Conservation (phyloP, 345 rosid genomes). For the Sisymbrium altissimum region DNA sequence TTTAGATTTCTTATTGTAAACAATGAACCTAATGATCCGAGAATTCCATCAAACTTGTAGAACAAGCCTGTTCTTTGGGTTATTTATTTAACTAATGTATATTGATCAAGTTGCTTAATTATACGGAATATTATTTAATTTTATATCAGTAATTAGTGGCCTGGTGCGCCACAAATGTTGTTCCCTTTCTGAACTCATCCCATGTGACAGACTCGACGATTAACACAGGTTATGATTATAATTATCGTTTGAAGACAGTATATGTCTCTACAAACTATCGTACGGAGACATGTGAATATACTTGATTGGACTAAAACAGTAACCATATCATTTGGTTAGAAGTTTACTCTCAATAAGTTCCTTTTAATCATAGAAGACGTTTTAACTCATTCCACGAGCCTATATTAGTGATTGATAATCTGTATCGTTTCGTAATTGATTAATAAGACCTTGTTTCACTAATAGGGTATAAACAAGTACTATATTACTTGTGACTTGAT, state of each 20-base stretch:
- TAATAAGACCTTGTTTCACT: too few species aligned
- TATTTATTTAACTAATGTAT: not conserved
- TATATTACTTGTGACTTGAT: not conserved
- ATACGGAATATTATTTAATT: not conserved
- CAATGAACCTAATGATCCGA: conserved; percentile 28
- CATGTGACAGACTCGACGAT: conserved; percentile 35
- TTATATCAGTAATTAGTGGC: not conserved
- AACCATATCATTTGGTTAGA: not conserved
- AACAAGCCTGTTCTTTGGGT: conserved; percentile 11
- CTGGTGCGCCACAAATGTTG: conserved; percentile 33
- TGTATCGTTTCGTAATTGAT: not conserved
- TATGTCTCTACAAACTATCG: not conserved
- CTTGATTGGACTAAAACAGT: not conserved
- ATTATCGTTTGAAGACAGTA: not conserved
- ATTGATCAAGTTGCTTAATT: conserved; percentile 14
- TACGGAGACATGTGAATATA: conserved; percentile 7
- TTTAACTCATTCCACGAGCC: not conserved
- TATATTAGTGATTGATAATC: not conserved
- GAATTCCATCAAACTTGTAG: conserved; percentile 23
- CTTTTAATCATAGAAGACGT: not conserved
- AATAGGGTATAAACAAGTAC: too few species aligned
- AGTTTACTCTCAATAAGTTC: not conserved
- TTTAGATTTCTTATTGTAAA: conserved; percentile 17
- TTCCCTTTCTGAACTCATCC: conserved; percentile 15
- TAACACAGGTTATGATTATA: not conserved